Evolutionary conservation across 768 basidiomycete species (phyloP), one percentile per base, ranked within the genome.

Genomic region (Mycena vulgaris): DNA sequence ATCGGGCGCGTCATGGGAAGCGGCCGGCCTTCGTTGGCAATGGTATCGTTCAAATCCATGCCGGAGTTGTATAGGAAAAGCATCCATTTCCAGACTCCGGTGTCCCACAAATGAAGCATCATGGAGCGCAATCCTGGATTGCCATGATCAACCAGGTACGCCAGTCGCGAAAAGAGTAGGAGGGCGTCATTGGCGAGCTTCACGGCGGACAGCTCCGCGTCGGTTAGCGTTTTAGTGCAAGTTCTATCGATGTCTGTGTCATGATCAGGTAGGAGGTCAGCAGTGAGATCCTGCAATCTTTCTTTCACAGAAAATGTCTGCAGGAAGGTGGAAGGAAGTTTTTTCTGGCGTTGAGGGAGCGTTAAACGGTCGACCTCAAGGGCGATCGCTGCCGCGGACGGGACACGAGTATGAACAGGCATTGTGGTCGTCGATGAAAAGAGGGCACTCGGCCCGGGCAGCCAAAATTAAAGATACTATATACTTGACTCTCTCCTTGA

Each of bases 61-160:
- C 68, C 68, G 23, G 39, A 63, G 53, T 69, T 69, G 25, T 63
- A 69, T n/a, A 69, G 49, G 57, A 69, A 69, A 11, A 69, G 48
- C 62, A 69, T 64, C 68, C 68, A 69, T 53, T 64, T 63, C 68
- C 68, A 69, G 25, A 64, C 68, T 2, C 68, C 68, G n/a, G 47
- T 55, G 27, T 39, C 62, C 68, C 68, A 69, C 17, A 42, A 42
- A 2, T 59, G 68, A 48, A 69, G 48, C 62, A 69, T 63, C 62
- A 69, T 58, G 39, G 68, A 52, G 30, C 62, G 68, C 30, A 69
- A 23, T 23, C 28, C 28, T 7, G 68, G 62, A 58, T 63, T 58
- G 16, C 53, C 53, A 21, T 69, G 68, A 42, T 69, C 68, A 14
- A 69, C 31, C n/a, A 69, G 33, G 62, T 69, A 69, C 3, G 68